Conservation (phyloP, 768 basidiomycete genomes). For the Leucosporidium yakuticum region DNA sequence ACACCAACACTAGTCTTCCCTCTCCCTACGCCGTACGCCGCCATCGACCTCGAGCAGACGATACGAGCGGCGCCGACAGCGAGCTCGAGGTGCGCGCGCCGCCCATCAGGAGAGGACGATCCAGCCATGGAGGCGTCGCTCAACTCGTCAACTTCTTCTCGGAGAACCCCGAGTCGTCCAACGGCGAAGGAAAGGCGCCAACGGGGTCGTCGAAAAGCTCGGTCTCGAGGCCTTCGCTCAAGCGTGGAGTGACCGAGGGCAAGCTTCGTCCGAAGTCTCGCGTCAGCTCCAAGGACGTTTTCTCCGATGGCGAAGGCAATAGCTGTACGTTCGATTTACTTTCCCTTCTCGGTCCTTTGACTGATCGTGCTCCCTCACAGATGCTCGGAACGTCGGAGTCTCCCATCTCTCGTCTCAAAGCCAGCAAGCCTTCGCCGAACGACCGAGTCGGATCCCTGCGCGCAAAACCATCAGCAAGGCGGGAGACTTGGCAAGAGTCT, state of each 20-base stretch:
- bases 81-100: conserved; percentile 11
- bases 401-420: conserved; percentile 8
- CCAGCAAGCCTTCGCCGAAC: conserved; percentile 9
- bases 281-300: background rate
- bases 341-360: too few relatives aligned
- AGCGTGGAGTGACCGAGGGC: conserved; percentile 20
- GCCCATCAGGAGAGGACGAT: too few relatives aligned
- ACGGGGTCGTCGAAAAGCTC: background rate
- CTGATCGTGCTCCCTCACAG: background rate
- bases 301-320: conserved; percentile 19
- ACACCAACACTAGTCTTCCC: too few relatives aligned
- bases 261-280: conserved; percentile 9
- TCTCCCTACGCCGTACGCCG: too few relatives aligned
- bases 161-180: background rate
- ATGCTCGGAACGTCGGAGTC: conserved; percentile 26
- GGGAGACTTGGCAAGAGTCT: background rate
- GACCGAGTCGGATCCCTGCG: conserved; percentile 15
- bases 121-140: background rate
- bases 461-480: background rate
- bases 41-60: background rate
- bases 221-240: conserved; percentile 9
- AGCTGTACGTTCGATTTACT: background rate
- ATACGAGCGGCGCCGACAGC: conserved; percentile 26
- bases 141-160: conserved; percentile 13
- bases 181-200: background rate